Evolutionary conservation across 2,329 filamentous ascomycete species (phyloP).

Genomic region (Aspergillus transmontanensis): DNA sequence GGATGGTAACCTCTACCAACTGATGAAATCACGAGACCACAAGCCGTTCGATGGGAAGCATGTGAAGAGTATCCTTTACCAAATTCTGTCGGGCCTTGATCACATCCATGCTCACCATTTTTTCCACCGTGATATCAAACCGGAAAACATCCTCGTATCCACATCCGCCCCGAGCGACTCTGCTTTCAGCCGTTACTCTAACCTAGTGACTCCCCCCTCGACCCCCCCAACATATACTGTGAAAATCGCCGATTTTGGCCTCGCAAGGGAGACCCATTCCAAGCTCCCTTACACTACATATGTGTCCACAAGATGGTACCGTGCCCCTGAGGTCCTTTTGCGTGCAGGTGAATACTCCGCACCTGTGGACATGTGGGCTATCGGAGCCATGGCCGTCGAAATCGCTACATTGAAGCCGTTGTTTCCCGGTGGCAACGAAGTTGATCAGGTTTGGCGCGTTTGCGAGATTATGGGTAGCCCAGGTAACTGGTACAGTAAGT

Average conservation of each 20-base stretch:
- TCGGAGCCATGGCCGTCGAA: slow-evolving; percentile 98
- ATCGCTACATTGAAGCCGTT: slow-evolving; percentile 94
- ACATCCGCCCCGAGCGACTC: slow-evolving; percentile 85
- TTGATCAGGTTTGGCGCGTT: slow-evolving; percentile 97
- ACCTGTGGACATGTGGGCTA: slow-evolving; percentile 97
- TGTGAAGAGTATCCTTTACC: slow-evolving; percentile 96
- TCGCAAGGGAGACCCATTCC: slow-evolving; percentile 96
- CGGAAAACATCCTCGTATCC: slow-evolving; percentile 96
- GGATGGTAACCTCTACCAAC: slow-evolving; percentile 97
- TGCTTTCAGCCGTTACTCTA: slow-evolving; percentile 89
- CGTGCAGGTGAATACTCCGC: slow-evolving; percentile 96
- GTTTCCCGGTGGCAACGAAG: slow-evolving; percentile 96
- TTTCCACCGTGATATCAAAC: slow-evolving; percentile 99
- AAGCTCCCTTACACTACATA: slow-evolving; percentile 97
- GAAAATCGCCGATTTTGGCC: slow-evolving; percentile 97
- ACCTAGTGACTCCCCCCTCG: slow-evolving; percentile 89
- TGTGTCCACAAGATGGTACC: slow-evolving; percentile 95
- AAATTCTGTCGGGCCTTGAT: slow-evolving; percentile 93
- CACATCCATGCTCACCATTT: slow-evolving; percentile 97
- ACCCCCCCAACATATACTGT: slow-evolving; percentile 93
- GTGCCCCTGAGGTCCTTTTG: slow-evolving; percentile 88
- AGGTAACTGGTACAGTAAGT: slow-evolving; percentile 96
- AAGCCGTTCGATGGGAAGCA: slow-evolving; percentile 86
- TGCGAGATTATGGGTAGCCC: slow-evolving; percentile 99
- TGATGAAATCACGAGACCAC: slow-evolving; percentile 98